Evolutionary conservation across 495 filamentous ascomycete species (phyloP), one percentile per base, ranked within the genome.

Genomic region (Chaetomium fimeti): DNA sequence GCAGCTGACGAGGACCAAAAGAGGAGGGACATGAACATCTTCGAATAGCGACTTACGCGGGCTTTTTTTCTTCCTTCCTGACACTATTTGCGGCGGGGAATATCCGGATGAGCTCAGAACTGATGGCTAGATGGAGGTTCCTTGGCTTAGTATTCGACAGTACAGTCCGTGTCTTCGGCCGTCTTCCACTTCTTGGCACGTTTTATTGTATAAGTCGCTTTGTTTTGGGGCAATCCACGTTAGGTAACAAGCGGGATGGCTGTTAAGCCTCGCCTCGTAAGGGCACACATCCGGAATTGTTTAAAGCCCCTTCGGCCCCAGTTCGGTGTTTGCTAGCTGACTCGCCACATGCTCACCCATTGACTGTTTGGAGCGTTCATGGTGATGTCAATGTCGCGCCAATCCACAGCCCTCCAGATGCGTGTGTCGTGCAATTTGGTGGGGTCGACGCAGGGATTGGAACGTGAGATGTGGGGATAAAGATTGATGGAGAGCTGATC

Each of bases 361-460:
- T n/a, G n/a, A 9, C 24, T 1, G 16, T 27, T 8, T 1, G 12
- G 40, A 16, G 40, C 32, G 1, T 5, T 36, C 12, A 51, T 63
- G 43, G 62, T 64, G 62, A 64, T 64, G 62, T 64, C 62, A 64
- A 53, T 24, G 54, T 40, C 32, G 24, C 38, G 61, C 25, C 61
- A 27, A 48, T 56, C 36, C 51, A 54, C 36, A 55, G 38, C 29
- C 32, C 49, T 45, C 36, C 25, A n/a, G n/a, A 18, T 32, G 3
- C 29, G 29, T 3, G 20, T 63, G 61, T 64, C 62, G 53, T 52
- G 4, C 9, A 11, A 8, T 43, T 18, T 32, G 53, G 60, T 56
- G 52, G 61, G 54, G 61, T 63, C 45, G 16, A n/a, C 11, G 28
- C 52, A 56, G 24, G 61, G 61, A 24, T 57, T 20, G 22, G 22